phyloP scores from a whole-genome alignment of 1,139 yeast species.

The Groenewaldozyma sp. region DNA sequence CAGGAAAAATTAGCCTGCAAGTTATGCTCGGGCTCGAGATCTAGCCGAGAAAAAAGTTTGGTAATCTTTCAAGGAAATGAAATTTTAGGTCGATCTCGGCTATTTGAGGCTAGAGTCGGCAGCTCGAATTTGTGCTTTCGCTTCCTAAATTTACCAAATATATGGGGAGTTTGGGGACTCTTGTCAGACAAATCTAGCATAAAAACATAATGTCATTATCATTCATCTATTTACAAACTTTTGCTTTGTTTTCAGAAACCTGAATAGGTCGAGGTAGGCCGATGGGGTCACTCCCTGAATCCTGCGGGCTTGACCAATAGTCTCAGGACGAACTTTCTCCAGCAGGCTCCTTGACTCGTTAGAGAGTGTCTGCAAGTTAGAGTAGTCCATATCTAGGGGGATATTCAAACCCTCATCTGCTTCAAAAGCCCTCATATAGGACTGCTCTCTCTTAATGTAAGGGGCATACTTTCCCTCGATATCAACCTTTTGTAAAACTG shows the following conservation, averaged over 20 bases:
- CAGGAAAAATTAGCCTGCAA: no score
- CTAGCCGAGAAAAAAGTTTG: no score
- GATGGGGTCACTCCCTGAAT: slow-evolving; percentile 89
- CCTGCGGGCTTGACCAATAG: slow-evolving; percentile 90
- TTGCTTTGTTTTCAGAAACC: slow-evolving; percentile 22
- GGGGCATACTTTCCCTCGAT: slow-evolving; percentile 82
- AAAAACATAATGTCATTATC: no score
- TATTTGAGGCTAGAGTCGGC: no score
- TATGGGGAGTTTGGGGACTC: no score
- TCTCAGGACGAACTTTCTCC: slow-evolving; percentile 71
- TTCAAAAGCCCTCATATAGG: slow-evolving; percentile 63
- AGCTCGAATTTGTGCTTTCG: no score
- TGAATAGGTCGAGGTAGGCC: slow-evolving; percentile 31
- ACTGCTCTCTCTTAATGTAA: slow-evolving; percentile 62
- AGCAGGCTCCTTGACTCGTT: slow-evolving; percentile 65
- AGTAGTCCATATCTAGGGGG: slow-evolving; percentile 59
- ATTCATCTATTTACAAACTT: no score
- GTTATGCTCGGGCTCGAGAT: no score
- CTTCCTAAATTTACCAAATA: no score
- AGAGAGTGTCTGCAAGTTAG: slow-evolving; percentile 44
- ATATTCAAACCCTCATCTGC: slow-evolving; percentile 69
- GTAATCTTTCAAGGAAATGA: no score
- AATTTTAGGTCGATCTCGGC: no score
- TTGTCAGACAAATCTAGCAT: no score
- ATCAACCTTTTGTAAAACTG: slow-evolving; percentile 54